Percentiles rank a stretch among this genome's conserved stretches.
These are phyloP conservation scores for Penicillium sp. DNA, from an alignment of 2,329 filamentous ascomycete species.

Conservation along the genomic window DNA sequence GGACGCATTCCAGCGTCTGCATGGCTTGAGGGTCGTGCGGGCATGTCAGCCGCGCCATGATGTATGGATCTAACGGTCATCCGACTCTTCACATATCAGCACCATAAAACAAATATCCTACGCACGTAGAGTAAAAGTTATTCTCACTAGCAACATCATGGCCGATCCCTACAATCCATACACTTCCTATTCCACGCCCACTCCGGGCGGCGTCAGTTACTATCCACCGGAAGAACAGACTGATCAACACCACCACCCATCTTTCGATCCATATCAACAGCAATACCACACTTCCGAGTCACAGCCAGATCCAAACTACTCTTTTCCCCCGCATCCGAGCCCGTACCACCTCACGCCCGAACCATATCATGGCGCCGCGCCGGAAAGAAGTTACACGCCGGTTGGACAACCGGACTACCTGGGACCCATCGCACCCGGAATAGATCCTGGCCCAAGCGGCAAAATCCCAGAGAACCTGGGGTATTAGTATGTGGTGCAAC, in stretches of 20 bases:
- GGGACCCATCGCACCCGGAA: constrained; percentile 38
- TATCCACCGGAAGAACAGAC: constrained; percentile 25
- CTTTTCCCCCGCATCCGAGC: constrained; percentile 26
- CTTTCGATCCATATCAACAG: constrained; percentile 25
- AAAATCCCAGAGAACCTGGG: constrained; percentile 22
- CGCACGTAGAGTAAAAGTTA: no score
- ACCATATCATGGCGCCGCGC: constrained; percentile 27
- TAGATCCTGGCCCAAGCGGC: constrained; percentile 35
- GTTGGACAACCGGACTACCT: constrained; percentile 31
- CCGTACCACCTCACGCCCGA: constrained; percentile 23
- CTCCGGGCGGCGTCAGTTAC: constrained; percentile 19
- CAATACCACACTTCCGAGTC: constrained; percentile 13
- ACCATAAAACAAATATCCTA: no score
- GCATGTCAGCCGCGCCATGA: constrained; percentile 25
- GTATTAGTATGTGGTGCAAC: constrained; percentile 31
- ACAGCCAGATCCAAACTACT: constrained; percentile 23
- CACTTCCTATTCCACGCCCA: constrained; percentile 23
- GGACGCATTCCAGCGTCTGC: constrained; percentile 10
- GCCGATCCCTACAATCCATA: constrained; percentile 49
- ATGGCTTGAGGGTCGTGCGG: constrained; percentile 21
- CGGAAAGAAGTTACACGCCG: constrained; percentile 44
- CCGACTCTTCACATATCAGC: constrained; percentile 8
- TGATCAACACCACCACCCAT: constrained; percentile 9
- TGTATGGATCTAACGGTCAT: constrained; percentile 17
- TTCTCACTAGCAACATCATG: constrained; percentile 32